Evolutionary conservation across 106 monocot species (phyloP).

Genomic region (Allium cepa): DNA sequence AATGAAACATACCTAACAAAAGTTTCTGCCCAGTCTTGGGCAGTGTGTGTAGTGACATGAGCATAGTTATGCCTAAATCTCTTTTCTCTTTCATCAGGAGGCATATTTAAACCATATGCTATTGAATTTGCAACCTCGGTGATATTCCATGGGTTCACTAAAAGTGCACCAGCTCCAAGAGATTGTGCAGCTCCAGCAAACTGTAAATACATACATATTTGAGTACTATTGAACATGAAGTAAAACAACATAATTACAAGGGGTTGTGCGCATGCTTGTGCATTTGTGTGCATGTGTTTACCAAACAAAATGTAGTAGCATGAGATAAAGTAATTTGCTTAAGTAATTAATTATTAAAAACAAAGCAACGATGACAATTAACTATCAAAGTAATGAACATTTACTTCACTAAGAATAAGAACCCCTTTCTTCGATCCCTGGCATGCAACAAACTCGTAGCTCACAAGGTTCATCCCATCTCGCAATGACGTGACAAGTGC

Average conservation of each 20-base stretch:
- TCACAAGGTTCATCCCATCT: constrained; percentile 99
- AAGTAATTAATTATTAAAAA: no score
- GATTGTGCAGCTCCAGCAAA: constrained; percentile 85
- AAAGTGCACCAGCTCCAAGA: constrained; percentile 60
- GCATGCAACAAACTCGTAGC: constrained; percentile 98
- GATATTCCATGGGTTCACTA: constrained; percentile 71
- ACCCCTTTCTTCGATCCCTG: constrained; percentile 95
- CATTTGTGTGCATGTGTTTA: no score
- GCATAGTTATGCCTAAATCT: constrained; percentile 94
- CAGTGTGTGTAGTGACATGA: constrained; percentile 96
- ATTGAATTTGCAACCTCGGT: constrained; percentile 90
- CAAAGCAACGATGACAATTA: no score
- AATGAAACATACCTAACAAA: constrained; percentile 59
- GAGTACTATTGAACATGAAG: no score
- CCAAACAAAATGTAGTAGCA: no score
- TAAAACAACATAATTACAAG: no score
- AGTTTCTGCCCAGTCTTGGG: constrained; percentile 99
- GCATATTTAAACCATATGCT: constrained; percentile 66
- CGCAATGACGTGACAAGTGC: constrained; percentile 93
- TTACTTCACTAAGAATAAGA: constrained; percentile 96
- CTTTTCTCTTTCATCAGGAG: constrained; percentile 87
- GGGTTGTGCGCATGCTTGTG: no score
- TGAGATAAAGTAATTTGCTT: no score
- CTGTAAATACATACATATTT: constrained; percentile 15
- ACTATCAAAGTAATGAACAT: neutral